phyloP scores from a whole-genome alignment of 768 basidiomycete genomes.

The Brasilioporus rufonigricans region DNA sequence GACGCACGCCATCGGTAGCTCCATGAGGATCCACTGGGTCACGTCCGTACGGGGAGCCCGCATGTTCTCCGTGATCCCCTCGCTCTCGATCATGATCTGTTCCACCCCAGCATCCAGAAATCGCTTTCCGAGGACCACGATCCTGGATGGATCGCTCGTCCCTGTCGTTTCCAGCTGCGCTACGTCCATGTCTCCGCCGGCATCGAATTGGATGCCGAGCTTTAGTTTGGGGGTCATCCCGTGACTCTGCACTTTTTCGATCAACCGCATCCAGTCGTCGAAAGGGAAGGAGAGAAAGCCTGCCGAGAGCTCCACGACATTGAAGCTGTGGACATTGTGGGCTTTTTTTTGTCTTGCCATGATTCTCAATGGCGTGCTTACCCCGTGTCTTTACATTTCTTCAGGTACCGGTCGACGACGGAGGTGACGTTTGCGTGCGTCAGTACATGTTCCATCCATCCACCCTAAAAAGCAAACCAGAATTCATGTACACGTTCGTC shows the following conservation, averaged over 20 bases:
- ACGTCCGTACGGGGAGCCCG: constrained; percentile 41
- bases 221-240: constrained; percentile 43
- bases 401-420: constrained; percentile 14
- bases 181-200: constrained; percentile 39
- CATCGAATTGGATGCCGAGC: constrained; percentile 46
- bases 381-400: constrained; percentile 13
- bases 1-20: constrained; percentile 40
- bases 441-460: constrained; percentile 17
- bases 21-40: constrained; percentile 40
- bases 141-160: constrained; percentile 20
- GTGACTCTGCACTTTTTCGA: constrained; percentile 38
- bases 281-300: constrained; percentile 46
- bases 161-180: constrained; percentile 41
- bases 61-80: constrained; percentile 48
- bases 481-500: neutral
- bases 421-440: constrained; percentile 2
- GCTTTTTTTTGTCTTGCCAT: no score
- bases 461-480: constrained; percentile 3
- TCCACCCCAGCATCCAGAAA: constrained; percentile 43
- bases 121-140: constrained; percentile 39
- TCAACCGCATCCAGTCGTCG: constrained; percentile 40
- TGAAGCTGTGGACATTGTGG: constrained; percentile 29
- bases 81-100: constrained; percentile 46
- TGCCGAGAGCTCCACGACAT: constrained; percentile 44
- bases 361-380: neutral